Base-by-base conservation (phyloP, 257 asterid species). In the Gynochthodes officinalis region DNA sequence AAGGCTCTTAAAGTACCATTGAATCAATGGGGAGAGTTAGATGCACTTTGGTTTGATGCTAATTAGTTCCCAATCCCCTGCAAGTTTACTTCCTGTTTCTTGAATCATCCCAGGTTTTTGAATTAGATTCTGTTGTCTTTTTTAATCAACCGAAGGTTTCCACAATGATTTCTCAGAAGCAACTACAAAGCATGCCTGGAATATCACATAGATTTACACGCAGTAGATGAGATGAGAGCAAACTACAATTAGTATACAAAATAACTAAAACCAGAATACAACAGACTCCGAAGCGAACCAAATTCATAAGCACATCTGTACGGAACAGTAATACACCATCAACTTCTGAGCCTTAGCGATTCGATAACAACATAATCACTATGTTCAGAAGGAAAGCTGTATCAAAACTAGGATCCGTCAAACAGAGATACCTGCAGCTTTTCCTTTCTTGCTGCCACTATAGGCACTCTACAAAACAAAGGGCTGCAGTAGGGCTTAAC, bases 1-100 rank as follows among this genome's bases (percentile, higher is more conserved):
- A 23, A 78, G 64, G 89, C 86, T 64, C 48, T 83, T 2, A 80
- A 81, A 2, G 37, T 70, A 9, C 64, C 64, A 16, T 1, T n/a
- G 2, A 11, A 23, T 12, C 15, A 70, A 15, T 3, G 37, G 7
- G 63, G 63, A 4, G 1, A 4, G 1, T 5, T 55, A 21, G 43
- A 70, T 35, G 6, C 55, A 42, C 8, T 15, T 13, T 57, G 66
- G 70, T n/a, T 54, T 42, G 70, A 64, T 57, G 13, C 37, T 57
- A 37, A 37, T 37, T 37, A 37, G 42, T 7, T 37, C 42, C 42
- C 42, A 37, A 37, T 37, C 7, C 42, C 42, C 42, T 37, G 42
- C 7, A 37, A 2, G 42, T 37, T 37, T 7, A 2, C 42, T 37
- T 37, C 7, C 7, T 37, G n/a, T n/a, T n/a, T n/a, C n/a, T n/a